Conservation (phyloP, 1,284 basidiomycete genomes). For the Tranzscheliella williamsii region DNA sequence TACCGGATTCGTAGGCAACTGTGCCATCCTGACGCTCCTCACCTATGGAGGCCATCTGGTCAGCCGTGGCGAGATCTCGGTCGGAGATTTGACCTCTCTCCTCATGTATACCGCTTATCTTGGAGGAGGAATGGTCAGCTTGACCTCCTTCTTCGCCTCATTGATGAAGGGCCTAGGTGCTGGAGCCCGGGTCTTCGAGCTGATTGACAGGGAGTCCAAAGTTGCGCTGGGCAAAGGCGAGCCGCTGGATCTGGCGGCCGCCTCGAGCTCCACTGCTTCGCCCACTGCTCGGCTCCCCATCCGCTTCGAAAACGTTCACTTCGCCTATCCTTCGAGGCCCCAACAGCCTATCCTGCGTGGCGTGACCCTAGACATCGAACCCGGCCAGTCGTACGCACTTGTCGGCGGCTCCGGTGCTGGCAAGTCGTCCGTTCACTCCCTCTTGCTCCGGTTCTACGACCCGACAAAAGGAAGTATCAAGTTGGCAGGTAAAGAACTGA, state of each 20-base stretch:
- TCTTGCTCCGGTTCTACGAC: slow-evolving; percentile 91
- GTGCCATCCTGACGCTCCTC: slow-evolving; percentile 83
- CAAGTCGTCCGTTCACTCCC: slow-evolving; percentile 86
- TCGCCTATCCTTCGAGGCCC: slow-evolving; percentile 62
- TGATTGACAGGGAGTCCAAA: slow-evolving; percentile 70
- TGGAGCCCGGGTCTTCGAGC: slow-evolving; percentile 86
- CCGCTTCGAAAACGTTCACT: slow-evolving; percentile 62
- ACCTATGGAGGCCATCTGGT: slow-evolving; percentile 94
- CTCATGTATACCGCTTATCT: slow-evolving; percentile 91
- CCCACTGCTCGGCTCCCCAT: slow-evolving; percentile 43
- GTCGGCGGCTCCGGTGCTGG: slow-evolving; percentile 62
- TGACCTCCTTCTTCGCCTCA: slow-evolving; percentile 63
- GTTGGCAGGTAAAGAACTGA: slow-evolving; percentile 87
- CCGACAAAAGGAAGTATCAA: slow-evolving; percentile 78
- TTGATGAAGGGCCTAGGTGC: slow-evolving; percentile 80
- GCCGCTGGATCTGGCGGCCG: slow-evolving; percentile 5
- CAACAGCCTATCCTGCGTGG: slow-evolving; percentile 59
- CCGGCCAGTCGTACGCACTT: slow-evolving; percentile 59
- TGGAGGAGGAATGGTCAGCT: slow-evolving; percentile 66
- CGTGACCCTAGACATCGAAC: slow-evolving; percentile 59
- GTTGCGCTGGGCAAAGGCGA: slow-evolving; percentile 44
- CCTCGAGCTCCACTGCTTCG: neutral
- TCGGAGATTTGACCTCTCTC: slow-evolving; percentile 67
- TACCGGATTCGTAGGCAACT: slow-evolving; percentile 92
- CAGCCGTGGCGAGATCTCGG: slow-evolving; percentile 77